Conservation (phyloP, 306 rosid genomes). For the Dalbergia cochinchinensis region DNA sequence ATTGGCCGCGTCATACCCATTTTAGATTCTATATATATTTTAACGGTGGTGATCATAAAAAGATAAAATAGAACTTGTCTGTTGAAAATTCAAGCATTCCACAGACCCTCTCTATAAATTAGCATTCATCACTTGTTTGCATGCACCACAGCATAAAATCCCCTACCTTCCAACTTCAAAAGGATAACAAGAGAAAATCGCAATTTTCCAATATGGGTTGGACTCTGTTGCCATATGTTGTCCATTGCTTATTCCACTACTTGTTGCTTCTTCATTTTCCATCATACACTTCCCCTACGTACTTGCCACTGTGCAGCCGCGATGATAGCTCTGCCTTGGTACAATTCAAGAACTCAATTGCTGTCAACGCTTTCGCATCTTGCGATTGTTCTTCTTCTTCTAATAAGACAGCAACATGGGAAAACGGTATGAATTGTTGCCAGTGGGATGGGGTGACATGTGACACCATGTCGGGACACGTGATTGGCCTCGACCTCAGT, state of each 20-base stretch:
- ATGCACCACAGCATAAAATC: too few relatives aligned
- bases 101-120: too few relatives aligned
- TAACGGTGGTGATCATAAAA: too few relatives aligned
- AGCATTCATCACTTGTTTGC: too few relatives aligned
- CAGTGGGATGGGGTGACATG: conserved; percentile 42
- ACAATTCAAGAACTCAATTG: conserved; percentile 17
- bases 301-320: neutral
- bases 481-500: conserved; percentile 38
- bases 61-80: too few relatives aligned
- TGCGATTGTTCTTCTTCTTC: neutral
- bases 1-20: too few relatives aligned
- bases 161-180: too few relatives aligned
- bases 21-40: too few relatives aligned
- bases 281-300: neutral
- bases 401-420: conserved; percentile 34
- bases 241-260: neutral
- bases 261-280: neutral
- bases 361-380: neutral
- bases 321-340: conserved; percentile 17
- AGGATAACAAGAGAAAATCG: neutral
- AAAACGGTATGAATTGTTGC: conserved; percentile 15
- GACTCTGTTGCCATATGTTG: neutral
- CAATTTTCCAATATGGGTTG: neutral
- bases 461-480: neutral
- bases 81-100: too few relatives aligned